phyloP scores from a whole-genome alignment of 2,329 filamentous ascomycete genomes.

The Talaromyces marneffei region DNA sequence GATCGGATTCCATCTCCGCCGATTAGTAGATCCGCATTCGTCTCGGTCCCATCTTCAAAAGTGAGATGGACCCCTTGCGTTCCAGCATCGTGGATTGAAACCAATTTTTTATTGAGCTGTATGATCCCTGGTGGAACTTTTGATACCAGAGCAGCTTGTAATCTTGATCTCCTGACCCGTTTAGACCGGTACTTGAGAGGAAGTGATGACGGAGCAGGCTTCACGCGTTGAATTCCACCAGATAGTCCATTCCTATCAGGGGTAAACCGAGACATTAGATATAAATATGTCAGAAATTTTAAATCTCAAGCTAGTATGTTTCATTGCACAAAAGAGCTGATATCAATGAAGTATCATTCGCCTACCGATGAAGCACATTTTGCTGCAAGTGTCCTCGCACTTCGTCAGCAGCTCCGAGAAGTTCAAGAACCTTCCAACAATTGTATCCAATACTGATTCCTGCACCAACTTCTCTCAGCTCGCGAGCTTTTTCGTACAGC shows the following conservation, averaged over 20 bases:
- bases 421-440: constrained; percentile 7
- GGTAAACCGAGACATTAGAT: not conserved
- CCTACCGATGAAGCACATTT: not conserved
- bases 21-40: not conserved
- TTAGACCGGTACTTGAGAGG: constrained; percentile 3
- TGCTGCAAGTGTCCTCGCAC: not conserved
- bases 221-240: not conserved
- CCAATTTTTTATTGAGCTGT: constrained; percentile 6
- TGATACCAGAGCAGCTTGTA: not conserved
- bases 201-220: not conserved
- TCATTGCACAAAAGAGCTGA: not conserved
- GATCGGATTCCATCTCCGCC: constrained; percentile 6
- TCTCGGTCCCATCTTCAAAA: not conserved
- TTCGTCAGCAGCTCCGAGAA: constrained; percentile 3
- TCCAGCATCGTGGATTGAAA: not conserved
- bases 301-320: too few relatives aligned
- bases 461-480: constrained; percentile 6
- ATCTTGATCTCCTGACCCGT: constrained; percentile 4
- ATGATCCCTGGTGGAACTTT: not conserved
- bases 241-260: not conserved
- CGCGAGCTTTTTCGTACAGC: constrained; percentile 7
- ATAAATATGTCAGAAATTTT: not conserved
- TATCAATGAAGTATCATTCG: not conserved
- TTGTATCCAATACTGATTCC: constrained; percentile 6
- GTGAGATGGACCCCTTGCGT: not conserved